Percentiles rank a stretch among this genome's conserved stretches.
Conservation (phyloP, 352 stramenopile genomes). For the Saprolegnia parasitica region DNA sequence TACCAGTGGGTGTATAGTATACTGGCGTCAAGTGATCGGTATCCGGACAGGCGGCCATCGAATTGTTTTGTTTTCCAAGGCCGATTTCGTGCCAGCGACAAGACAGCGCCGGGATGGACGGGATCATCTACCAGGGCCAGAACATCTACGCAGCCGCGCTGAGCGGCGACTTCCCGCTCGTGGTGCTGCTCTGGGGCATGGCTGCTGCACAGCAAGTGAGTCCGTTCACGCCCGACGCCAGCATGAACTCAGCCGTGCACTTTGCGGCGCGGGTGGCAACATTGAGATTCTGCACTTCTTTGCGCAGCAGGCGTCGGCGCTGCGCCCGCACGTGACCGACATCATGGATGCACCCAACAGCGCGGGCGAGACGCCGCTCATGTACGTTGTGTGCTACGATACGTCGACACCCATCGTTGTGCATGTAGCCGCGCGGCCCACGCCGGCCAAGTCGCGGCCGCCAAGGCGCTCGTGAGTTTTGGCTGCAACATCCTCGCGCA, state of each 20-base stretch:
- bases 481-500: constrained; percentile 44
- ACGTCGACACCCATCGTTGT: neutral
- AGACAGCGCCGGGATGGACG: constrained; percentile 9
- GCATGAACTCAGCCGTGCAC: constrained; percentile 58
- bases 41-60: neutral
- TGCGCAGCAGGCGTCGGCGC: constrained; percentile 59
- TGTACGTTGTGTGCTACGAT: constrained; percentile 33
- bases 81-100: neutral
- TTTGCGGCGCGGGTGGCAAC: constrained; percentile 45
- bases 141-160: constrained; percentile 66
- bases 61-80: neutral
- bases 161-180: constrained; percentile 79
- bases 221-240: constrained; percentile 37
- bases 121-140: constrained; percentile 54
- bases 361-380: constrained; percentile 65
- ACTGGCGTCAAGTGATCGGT: neutral
- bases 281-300: constrained; percentile 76
- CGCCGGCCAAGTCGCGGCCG: constrained; percentile 58
- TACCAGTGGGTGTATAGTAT: neutral
- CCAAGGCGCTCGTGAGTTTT: constrained; percentile 50
- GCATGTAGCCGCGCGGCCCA: constrained; percentile 53
- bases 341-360: constrained; percentile 56
- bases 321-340: constrained; percentile 27
- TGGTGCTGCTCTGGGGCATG: constrained; percentile 83
- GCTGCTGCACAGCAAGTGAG: constrained; percentile 50